Percentiles rank a stretch among this genome's conserved stretches.
Conservation (phyloP, 2,329 filamentous ascomycete species). For the Colletotrichum cereale region DNA sequence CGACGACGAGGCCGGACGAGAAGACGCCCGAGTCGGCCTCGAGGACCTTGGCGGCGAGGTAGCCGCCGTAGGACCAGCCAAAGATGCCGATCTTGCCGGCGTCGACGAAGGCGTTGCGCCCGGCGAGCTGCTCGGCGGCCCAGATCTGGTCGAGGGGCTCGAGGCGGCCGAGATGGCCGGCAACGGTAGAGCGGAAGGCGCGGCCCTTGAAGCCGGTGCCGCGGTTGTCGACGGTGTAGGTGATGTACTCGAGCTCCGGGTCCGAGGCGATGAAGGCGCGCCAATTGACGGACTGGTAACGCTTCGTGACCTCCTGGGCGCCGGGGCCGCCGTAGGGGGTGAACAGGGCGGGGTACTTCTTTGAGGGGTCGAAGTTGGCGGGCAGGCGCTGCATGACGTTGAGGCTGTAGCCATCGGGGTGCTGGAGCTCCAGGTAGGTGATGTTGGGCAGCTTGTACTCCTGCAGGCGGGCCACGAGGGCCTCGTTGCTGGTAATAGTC, state of each 20-base stretch:
- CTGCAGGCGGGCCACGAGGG: slow-evolving; percentile 65
- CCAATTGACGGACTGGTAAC: slow-evolving; percentile 68
- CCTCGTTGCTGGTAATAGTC: slow-evolving; percentile 71
- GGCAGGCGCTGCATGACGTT: slow-evolving; percentile 76
- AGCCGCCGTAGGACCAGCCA: slow-evolving; percentile 78
- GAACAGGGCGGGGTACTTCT: slow-evolving; percentile 76
- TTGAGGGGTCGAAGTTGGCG: slow-evolving; percentile 70
- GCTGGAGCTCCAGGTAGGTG: slow-evolving; percentile 72
- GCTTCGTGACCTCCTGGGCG: slow-evolving; percentile 71
- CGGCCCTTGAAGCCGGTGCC: slow-evolving; percentile 76
- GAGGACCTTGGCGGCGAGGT: slow-evolving; percentile 74
- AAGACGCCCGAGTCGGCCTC: slow-evolving; percentile 72
- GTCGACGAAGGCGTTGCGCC: slow-evolving; percentile 67
- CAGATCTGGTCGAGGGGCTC: slow-evolving; percentile 77
- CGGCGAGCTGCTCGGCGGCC: slow-evolving; percentile 69
- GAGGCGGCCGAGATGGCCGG: slow-evolving; percentile 70
- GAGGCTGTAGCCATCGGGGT: slow-evolving; percentile 70
- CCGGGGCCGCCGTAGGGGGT: slow-evolving; percentile 77
- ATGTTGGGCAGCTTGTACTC: slow-evolving; percentile 74
- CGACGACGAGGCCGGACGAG: slow-evolving; percentile 72
- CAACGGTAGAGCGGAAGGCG: slow-evolving; percentile 69
- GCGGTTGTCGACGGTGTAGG: slow-evolving; percentile 77
- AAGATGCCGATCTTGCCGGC: slow-evolving; percentile 72
- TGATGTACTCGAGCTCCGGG: slow-evolving; percentile 75
- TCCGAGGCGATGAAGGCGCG: slow-evolving; percentile 75